phyloP scores from a whole-genome alignment of 2,329 filamentous ascomycete species.

The Fusarium pseudograminearum region DNA sequence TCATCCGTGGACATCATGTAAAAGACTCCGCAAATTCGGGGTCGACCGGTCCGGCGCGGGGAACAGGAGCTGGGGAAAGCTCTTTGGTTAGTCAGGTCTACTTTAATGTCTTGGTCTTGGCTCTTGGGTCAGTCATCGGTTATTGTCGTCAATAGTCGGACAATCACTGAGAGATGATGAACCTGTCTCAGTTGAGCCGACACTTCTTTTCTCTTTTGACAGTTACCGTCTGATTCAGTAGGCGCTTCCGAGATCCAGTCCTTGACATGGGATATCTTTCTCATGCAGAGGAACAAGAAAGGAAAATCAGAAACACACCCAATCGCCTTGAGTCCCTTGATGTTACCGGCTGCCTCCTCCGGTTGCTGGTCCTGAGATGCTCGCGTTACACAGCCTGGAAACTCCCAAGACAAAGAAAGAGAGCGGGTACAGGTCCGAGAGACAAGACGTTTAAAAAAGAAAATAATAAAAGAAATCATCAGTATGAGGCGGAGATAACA shows the following conservation, averaged over 20 bases:
- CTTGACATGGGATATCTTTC: constrained; percentile 1
- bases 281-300: not conserved
- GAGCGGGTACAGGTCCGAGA: constrained; percentile 25
- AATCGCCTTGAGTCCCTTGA: constrained; percentile 23
- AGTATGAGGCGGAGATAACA: constrained; percentile 1
- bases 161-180: constrained; percentile 11
- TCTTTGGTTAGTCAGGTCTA: constrained; percentile 4
- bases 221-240: constrained; percentile 6
- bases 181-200: constrained; percentile 26
- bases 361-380: constrained; percentile 17
- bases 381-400: constrained; percentile 21
- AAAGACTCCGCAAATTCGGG: constrained; percentile 32
- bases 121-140: not conserved
- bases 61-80: constrained; percentile 25
- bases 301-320: constrained; percentile 12
- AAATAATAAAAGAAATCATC: constrained; percentile 2
- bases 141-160: constrained; percentile 26
- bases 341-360: constrained; percentile 32
- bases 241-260: constrained; percentile 14
- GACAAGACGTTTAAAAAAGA: constrained; percentile 27
- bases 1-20: constrained; percentile 20
- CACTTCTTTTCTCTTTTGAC: constrained; percentile 2
- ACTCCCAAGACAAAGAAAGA: constrained; percentile 20
- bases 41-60: constrained; percentile 25
- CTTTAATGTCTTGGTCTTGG: constrained; percentile 1